A percentile compares a stretch with the other conserved stretches of the same genome.
These are phyloP conservation scores for Lineolata rhizophorae DNA, from an alignment of 495 filamentous ascomycete species.

Conservation along the genomic window DNA sequence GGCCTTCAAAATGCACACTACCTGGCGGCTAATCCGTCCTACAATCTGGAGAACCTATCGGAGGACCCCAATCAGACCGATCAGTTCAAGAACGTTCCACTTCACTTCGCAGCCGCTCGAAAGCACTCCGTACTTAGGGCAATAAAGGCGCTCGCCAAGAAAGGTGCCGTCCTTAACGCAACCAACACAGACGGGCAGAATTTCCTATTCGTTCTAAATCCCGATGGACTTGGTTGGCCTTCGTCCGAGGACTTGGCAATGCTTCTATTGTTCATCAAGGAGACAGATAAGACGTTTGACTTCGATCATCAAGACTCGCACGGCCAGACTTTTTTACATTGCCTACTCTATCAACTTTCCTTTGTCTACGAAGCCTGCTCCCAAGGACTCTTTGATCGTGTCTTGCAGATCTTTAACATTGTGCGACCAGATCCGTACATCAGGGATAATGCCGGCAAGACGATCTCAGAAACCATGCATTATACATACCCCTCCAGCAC, in stretches of 20 bases:
- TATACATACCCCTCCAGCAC: background rate
- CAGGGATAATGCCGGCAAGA: background rate
- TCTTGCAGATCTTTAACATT: too few relatives aligned
- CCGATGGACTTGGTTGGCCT: background rate
- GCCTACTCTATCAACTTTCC: background rate
- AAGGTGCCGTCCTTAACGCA: background rate
- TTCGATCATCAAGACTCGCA: background rate
- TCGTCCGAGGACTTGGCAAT: background rate
- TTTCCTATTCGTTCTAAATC: background rate
- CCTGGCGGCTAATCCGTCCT: too few relatives aligned
- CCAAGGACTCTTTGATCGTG: too few relatives aligned
- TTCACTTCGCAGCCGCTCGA: background rate
- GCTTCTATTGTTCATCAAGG: background rate
- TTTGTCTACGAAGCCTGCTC: too few relatives aligned
- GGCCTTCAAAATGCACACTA: too few relatives aligned
- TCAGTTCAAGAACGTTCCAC: background rate
- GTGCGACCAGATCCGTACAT: background rate
- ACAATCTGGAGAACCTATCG: too few relatives aligned
- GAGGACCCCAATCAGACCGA: too few relatives aligned
- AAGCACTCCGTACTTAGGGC: background rate
- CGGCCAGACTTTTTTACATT: background rate
- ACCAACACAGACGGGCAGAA: background rate
- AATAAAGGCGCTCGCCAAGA: background rate
- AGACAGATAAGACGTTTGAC: background rate
- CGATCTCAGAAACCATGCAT: background rate